phyloP scores from a whole-genome alignment of 306 rosid genomes.

The Dalbergia cochinchinensis region DNA sequence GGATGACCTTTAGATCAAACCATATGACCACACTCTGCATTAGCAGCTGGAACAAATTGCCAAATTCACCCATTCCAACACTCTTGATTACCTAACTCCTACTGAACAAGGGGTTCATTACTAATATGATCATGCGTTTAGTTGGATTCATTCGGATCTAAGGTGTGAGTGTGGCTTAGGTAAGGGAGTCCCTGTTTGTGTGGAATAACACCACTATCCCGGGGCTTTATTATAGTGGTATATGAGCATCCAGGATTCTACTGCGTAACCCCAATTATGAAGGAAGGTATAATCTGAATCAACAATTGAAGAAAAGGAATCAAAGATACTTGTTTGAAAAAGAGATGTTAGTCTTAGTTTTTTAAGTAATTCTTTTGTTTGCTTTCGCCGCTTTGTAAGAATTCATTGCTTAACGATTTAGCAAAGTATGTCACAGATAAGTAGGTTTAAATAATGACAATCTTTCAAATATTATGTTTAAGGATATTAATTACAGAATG shows the following conservation, averaged over 20 bases:
- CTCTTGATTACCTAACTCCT: not conserved
- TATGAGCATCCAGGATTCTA: not conserved
- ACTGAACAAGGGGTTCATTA: constrained; percentile 23
- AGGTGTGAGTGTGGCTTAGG: not conserved
- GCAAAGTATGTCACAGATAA: not conserved
- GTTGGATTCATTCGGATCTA: constrained; percentile 21
- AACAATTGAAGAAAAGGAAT: constrained; percentile 41
- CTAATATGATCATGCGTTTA: constrained; percentile 12
- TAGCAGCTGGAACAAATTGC: constrained; percentile 30
- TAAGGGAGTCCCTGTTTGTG: not conserved
- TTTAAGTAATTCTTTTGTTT: not conserved
- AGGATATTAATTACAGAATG: not conserved
- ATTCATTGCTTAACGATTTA: constrained; percentile 31
- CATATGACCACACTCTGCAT: not conserved
- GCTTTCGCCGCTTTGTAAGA: not conserved
- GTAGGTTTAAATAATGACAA: not conserved
- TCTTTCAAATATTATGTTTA: not conserved
- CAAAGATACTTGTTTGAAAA: not conserved
- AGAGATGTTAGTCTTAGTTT: not conserved
- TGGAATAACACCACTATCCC: not conserved
- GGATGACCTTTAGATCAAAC: constrained; percentile 25
- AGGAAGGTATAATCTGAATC: constrained; percentile 45
- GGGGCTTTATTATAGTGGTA: constrained; percentile 17
- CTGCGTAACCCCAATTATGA: constrained; percentile 5
- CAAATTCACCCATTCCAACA: constrained; percentile 45